These are phyloP conservation scores for Vachellia pachyceras DNA, from an alignment of 306 rosid species.

Conservation along the genomic window DNA sequence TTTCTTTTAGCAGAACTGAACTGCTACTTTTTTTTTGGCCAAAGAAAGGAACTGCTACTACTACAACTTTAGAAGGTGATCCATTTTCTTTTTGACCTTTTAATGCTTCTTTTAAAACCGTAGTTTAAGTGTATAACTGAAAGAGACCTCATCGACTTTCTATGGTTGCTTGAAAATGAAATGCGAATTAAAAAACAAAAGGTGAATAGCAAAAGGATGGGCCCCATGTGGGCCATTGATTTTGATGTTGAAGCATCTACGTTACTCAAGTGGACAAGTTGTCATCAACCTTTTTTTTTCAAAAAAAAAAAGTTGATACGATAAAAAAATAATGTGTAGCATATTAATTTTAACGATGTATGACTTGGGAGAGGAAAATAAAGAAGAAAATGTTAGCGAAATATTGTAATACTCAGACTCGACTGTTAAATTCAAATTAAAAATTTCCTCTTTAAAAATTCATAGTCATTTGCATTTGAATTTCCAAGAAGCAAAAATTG, in stretches of 20 bases:
- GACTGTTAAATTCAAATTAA: too few species aligned
- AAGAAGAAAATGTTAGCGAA: not conserved
- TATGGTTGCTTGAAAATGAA: constrained; percentile 43
- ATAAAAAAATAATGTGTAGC: not conserved
- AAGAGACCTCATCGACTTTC: constrained; percentile 45
- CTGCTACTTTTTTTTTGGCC: too few species aligned
- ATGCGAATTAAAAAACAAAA: constrained; percentile 5
- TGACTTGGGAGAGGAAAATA: not conserved
- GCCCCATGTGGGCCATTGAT: constrained; percentile 42
- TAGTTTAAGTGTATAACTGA: constrained; percentile 42
- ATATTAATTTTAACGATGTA: not conserved
- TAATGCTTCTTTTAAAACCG: not conserved
- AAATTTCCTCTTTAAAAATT: too few species aligned
- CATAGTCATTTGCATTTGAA: too few species aligned
- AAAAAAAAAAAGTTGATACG: not conserved
- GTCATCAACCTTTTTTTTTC: not conserved
- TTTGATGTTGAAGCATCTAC: constrained; percentile 41
- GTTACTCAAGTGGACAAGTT: constrained; percentile 33
- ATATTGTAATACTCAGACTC: too few species aligned
- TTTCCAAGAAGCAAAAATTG: not conserved
- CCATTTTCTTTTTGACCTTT: constrained; percentile 15
- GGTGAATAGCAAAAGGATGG: constrained; percentile 19
- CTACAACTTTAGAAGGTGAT: not conserved
- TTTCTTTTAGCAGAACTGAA: not conserved
- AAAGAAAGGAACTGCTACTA: too few species aligned